Evolutionary conservation across 2,329 filamentous ascomycete genomes (phyloP), one percentile per base, ranked within the genome.

Genomic region (Huntiella moniliformis): DNA sequence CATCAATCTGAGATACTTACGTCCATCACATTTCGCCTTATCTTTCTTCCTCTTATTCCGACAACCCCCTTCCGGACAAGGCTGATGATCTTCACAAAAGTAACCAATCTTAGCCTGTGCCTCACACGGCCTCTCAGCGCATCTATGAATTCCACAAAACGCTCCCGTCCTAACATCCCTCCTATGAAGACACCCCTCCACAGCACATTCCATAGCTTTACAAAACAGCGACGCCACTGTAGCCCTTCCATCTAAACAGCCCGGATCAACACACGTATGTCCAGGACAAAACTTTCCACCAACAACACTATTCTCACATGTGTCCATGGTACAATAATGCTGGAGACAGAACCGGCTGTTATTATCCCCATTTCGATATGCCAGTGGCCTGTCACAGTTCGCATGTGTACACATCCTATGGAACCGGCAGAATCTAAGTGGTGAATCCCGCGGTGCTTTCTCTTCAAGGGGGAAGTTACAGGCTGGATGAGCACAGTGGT

Each of bases 401-500:
- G 17, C 38, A 1, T 43, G 36, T 13, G 42, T 37, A 51, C 54
- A 56, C 17, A 52, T 42, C 6, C 54, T 49, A 45, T 56, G 54
- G 6, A 52, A 50, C 12, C 55, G 51, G 41, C 54, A 56, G 51
- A 53, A 55, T 8, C 53, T 51, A 3, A 50, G 44, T 5, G 42
- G 39, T 1, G 17, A 28, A 8, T 12, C 18, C 4, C 47, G 43
- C 17, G 51, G 10, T 12, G 15, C 22, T 16, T 22, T 39, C 5
- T 16, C 38, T 22, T 47, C 38, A n/a, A 53, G 52, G 2, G 50
- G 38, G 43, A 38, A 36, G 32, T 37, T 35, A 38, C 54, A 56
- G 35, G 44, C 48, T 4, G 43, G 28, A 3, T 48, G 45, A 12
- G 51, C 50, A 44, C 54, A 56, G 10, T 52, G 53, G 48, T 56